Base-by-base conservation (phyloP, 2,329 filamentous ascomycete genomes). In the Biscogniauxia sp. region DNA sequence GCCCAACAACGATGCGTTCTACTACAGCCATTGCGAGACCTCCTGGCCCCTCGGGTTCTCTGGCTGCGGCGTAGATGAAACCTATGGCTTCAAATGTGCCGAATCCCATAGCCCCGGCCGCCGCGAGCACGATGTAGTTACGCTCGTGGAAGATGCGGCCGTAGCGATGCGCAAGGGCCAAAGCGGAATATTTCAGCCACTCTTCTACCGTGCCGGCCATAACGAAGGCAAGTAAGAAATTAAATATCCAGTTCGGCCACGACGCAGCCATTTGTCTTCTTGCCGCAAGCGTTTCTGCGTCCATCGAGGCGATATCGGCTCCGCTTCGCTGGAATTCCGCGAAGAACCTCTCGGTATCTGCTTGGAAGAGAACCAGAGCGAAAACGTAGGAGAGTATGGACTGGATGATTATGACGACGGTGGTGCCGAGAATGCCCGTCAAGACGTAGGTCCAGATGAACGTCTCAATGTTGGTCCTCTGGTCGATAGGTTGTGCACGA, bases 11-110 rank as follows among this genome's bases (percentile, higher is more conserved):
- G 17, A 60, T 55, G 26, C 66, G 62, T 52, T 69, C 66, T 5
- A 58, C 26, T 5, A 64, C 28, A 8, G 65, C 59, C 20, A 64
- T 9, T 19, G 55, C 32, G n/a, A 66, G 63, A 20, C 55, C 41
- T 5, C 26, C 37, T 52, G 17, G 25, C 1, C 25, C 26, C 54
- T 63, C 53, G 26, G 55, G 55, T 20, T 26, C 58, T 53, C 25
- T 23, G 20, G 32, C 51, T 11, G 62, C 56, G 4, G 60, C 59
- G 53, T 67, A 61, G 15, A 61, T 32, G 53, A 66, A 68, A 1
- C 59, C 62, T 28, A 67, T 62, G 51, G 65, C 65, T 51, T 69
- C 66, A 23, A 64, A 25, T 1, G 63, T 65, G 26, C 63, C 66
- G 51, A 67, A 68, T 1, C 65, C 66, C 32, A 69, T 25, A 2